Conservation (phyloP, 2,329 filamentous ascomycete genomes). For the Madurella mycetomatis region DNA sequence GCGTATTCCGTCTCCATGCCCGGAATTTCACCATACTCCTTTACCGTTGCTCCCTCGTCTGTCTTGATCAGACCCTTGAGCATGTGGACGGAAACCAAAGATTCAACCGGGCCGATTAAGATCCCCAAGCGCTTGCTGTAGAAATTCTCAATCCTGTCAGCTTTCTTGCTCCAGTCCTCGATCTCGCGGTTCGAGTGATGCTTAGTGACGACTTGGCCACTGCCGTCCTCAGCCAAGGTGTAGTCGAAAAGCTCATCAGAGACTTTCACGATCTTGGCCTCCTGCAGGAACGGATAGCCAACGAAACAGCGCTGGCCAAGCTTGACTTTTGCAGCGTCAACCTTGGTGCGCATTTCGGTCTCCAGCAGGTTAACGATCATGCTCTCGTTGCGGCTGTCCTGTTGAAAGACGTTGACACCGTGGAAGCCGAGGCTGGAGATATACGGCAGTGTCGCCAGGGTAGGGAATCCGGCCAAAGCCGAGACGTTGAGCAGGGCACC, state of each 20-base stretch:
- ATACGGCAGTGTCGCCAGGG: conserved; percentile 79
- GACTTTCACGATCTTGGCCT: conserved; percentile 83
- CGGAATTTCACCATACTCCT: conserved; percentile 83
- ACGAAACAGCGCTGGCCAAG: conserved; percentile 84
- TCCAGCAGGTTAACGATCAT: conserved; percentile 84
- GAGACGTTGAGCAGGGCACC: conserved; percentile 76
- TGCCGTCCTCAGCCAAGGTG: conserved; percentile 60
- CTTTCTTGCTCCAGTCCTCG: conserved; percentile 77
- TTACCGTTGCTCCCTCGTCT: conserved; percentile 83
- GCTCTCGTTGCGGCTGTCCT: conserved; percentile 93
- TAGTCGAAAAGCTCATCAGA: conserved; percentile 95
- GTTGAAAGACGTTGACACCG: conserved; percentile 90
- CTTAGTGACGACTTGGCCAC: conserved; percentile 56
- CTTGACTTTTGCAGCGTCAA: conserved; percentile 69
- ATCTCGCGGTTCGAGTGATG: conserved; percentile 75
- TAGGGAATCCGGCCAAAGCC: conserved; percentile 92
- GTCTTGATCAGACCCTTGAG: conserved; percentile 87
- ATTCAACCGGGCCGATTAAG: conserved; percentile 80
- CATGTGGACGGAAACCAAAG: conserved; percentile 87
- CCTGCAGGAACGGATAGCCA: conserved; percentile 91
- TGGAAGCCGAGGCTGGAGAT: conserved; percentile 78
- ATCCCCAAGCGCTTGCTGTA: conserved; percentile 92
- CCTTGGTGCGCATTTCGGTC: conserved; percentile 64
- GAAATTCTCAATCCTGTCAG: conserved; percentile 73
- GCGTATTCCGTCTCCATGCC: conserved; percentile 87